Conservation (phyloP, 148 eudicot species). For the Silene latifolia region DNA sequence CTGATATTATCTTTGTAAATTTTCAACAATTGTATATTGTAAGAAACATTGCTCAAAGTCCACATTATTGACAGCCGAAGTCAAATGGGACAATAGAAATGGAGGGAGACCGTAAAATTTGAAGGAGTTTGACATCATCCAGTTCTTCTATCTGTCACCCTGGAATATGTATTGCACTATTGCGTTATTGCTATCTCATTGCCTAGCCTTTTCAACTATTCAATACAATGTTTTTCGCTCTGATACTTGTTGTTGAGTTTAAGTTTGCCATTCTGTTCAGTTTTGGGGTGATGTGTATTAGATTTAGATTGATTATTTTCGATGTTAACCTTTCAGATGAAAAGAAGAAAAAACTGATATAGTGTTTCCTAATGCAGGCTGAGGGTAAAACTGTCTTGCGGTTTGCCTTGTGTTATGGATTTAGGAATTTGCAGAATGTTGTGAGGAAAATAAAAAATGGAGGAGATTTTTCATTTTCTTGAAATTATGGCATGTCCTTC, state of each 20-base stretch:
- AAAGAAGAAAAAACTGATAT: slow-evolving; percentile 1
- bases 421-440: slow-evolving; percentile 85
- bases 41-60: no score
- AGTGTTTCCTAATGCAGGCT: slow-evolving; percentile 46
- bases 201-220: neutral
- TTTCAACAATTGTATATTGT: no score
- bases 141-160: neutral
- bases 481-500: slow-evolving; percentile 99
- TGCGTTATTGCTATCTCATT: neutral
- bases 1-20: no score
- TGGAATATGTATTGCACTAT: neutral
- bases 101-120: no score
- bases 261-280: no score
- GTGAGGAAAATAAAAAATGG: slow-evolving; percentile 82
- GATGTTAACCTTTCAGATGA: neutral
- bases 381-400: slow-evolving; percentile 76
- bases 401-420: slow-evolving; percentile 93
- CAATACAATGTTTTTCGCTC: neutral
- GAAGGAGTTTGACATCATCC: no score
- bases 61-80: neutral
- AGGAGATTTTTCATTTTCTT: slow-evolving; percentile 83
- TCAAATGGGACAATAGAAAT: no score
- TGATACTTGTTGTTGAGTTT: neutral
- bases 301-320: neutral
- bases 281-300: no score